Conservation (phyloP, 208 protist genomes). For the Naegleria lovaniensis region DNA sequence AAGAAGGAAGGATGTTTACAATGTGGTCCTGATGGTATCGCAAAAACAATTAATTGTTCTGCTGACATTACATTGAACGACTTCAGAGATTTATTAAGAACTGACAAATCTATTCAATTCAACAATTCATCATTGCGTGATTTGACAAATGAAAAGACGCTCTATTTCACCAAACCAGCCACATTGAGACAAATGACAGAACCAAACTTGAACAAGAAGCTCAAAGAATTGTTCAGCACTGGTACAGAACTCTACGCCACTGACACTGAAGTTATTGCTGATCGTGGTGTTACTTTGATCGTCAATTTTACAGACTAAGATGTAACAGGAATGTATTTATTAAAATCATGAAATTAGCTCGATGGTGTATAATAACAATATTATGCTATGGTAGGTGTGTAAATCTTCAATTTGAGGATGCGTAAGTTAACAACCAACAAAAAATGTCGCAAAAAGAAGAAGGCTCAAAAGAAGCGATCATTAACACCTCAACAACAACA, state of each 20-base stretch:
- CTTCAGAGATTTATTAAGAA: not conserved
- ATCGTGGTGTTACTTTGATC: not conserved
- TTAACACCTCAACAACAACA: too few relatives aligned
- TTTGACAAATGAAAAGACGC: not conserved
- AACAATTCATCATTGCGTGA: not conserved
- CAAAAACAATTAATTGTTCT: not conserved
- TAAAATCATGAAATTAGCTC: not conserved
- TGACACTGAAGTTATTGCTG: conserved; percentile 22
- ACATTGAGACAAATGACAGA: not conserved
- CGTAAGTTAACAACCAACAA: too few relatives aligned
- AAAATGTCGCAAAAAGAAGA: too few relatives aligned
- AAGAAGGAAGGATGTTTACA: not conserved
- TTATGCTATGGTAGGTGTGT: too few relatives aligned
- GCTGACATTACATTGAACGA: not conserved
- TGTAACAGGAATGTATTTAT: not conserved
- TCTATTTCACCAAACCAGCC: not conserved
- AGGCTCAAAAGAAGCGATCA: too few relatives aligned
- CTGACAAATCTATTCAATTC: not conserved
- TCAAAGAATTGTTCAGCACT: not conserved
- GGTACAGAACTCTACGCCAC: not conserved
- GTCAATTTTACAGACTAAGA: not conserved
- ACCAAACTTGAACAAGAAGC: not conserved
- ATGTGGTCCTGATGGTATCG: not conserved
- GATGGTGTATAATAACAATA: too few relatives aligned
- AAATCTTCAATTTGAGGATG: too few relatives aligned